Percentiles rank a stretch among this genome's conserved stretches.
Conservation (phyloP, 2,329 filamentous ascomycete species). For the Chalaropsis thielavioides region DNA sequence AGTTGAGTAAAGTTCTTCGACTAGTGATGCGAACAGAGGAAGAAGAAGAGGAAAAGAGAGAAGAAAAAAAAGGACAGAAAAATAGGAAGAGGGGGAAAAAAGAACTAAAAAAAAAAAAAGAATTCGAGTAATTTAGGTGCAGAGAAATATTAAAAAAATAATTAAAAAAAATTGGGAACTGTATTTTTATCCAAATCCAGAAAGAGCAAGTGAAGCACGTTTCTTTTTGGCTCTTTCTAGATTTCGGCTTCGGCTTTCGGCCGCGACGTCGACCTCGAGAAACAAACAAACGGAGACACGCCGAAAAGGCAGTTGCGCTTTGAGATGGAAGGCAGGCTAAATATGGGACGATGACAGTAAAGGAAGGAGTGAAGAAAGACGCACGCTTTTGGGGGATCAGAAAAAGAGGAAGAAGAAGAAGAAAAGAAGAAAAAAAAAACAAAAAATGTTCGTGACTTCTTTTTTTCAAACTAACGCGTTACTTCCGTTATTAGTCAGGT, state of each 20-base stretch:
- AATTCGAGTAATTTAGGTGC: background rate
- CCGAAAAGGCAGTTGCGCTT: background rate
- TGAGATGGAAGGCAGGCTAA: background rate
- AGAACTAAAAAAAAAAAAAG: background rate
- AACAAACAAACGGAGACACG: background rate
- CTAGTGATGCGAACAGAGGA: background rate
- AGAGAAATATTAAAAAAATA: background rate
- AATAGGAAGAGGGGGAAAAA: slow-evolving; percentile 4
- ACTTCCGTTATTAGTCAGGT: too few species aligned
- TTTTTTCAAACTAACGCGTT: background rate
- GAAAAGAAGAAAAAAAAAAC: slow-evolving; percentile 12
- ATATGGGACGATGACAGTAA: background rate
- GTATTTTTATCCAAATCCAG: background rate
- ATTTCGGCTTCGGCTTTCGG: background rate
- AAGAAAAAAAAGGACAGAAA: background rate
- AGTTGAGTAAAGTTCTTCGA: background rate
- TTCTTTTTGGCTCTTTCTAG: background rate
- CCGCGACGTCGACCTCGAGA: background rate
- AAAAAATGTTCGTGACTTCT: background rate
- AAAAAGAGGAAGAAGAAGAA: slow-evolving; percentile 10
- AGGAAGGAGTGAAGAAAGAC: slow-evolving; percentile 4
- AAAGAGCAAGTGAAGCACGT: background rate
- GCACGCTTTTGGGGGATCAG: background rate
- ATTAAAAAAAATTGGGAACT: background rate
- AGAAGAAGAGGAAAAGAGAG: background rate